These are phyloP conservation scores for Saturnispora hagleri DNA, from an alignment of 805 yeast genomes.

Conservation along the genomic window DNA sequence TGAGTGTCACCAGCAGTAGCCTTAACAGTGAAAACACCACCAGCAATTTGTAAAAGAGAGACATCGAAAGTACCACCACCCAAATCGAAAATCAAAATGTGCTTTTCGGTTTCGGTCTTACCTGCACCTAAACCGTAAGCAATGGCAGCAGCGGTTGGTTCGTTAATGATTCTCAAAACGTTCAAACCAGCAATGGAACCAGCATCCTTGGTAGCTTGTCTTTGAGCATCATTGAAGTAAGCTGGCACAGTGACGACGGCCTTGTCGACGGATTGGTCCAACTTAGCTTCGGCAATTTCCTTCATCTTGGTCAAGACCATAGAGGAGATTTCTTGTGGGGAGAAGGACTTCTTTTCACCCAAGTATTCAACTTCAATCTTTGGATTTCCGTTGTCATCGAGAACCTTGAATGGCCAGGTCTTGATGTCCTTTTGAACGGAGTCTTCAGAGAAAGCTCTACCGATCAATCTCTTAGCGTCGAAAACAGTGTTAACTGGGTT, in stretches of 20 bases:
- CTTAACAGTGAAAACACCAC: constrained; percentile 94
- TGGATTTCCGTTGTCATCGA: constrained; percentile 58
- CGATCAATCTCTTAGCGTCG: constrained; percentile 78
- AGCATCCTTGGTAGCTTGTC: constrained; percentile 78
- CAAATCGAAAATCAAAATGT: constrained; percentile 87
- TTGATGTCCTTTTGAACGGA: constrained; percentile 83
- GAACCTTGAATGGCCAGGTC: constrained; percentile 78
- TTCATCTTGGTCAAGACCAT: constrained; percentile 78
- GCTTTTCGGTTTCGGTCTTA: constrained; percentile 70
- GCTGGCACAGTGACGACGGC: constrained; percentile 78
- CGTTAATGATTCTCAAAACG: constrained; percentile 70
- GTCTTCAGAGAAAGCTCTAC: constrained; percentile 68
- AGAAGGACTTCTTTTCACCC: constrained; percentile 59
- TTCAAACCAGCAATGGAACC: constrained; percentile 74
- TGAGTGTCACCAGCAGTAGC: constrained; percentile 99
- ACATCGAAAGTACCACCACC: constrained; percentile 99
- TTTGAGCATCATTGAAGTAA: constrained; percentile 70
- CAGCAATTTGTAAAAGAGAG: constrained; percentile 84
- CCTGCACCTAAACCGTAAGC: constrained; percentile 98
- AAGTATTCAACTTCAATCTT: constrained; percentile 60
- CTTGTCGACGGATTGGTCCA: constrained; percentile 61
- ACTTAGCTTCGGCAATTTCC: constrained; percentile 70
- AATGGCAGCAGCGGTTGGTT: constrained; percentile 95
- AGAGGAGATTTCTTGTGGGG: constrained; percentile 69
- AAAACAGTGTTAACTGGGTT: constrained; percentile 70